These are phyloP conservation scores for Xylaria sp. DNA, from an alignment of 2,329 filamentous ascomycete species.

Conservation along the genomic window DNA sequence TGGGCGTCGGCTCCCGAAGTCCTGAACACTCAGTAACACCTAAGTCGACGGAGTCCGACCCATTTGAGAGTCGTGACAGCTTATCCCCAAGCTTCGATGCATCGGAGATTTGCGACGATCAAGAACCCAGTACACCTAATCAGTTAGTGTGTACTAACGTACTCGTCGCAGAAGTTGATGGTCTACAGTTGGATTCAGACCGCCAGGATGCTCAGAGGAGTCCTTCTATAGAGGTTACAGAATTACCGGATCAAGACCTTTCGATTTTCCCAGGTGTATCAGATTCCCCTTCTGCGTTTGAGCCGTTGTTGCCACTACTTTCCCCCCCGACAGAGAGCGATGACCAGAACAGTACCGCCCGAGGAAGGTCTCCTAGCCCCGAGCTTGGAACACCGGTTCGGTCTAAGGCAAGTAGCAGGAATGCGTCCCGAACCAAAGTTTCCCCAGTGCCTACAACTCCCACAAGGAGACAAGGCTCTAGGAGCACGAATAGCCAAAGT, in stretches of 20 bases:
- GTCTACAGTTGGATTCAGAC: conserved; percentile 10
- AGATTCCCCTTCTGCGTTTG: not conserved
- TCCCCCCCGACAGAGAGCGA: not conserved
- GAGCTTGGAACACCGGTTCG: conserved; percentile 35
- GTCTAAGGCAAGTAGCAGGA: not conserved
- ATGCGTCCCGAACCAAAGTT: conserved; percentile 1
- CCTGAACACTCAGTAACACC: not conserved
- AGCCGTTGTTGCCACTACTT: conserved; percentile 2
- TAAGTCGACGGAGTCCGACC: conserved; percentile 5
- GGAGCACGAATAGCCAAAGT: conserved; percentile 6
- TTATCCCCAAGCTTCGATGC: not conserved
- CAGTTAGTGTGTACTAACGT: not conserved
- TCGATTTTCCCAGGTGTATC: not conserved
- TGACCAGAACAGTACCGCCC: not conserved
- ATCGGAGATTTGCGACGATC: not conserved
- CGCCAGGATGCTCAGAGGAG: conserved; percentile 16
- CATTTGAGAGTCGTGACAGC: not conserved
- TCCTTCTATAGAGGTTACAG: conserved; percentile 22
- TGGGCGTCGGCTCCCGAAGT: not conserved
- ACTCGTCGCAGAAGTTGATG: conserved; percentile 17
- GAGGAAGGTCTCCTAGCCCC: conserved; percentile 32
- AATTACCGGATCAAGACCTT: conserved; percentile 23
- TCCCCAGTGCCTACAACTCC: conserved; percentile 29
- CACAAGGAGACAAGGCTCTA: conserved; percentile 30
- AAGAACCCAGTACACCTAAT: not conserved